Evolutionary conservation across 495 filamentous ascomycete genomes (phyloP), one percentile per base, ranked within the genome.

Genomic region (Endocarpon pusillum): DNA sequence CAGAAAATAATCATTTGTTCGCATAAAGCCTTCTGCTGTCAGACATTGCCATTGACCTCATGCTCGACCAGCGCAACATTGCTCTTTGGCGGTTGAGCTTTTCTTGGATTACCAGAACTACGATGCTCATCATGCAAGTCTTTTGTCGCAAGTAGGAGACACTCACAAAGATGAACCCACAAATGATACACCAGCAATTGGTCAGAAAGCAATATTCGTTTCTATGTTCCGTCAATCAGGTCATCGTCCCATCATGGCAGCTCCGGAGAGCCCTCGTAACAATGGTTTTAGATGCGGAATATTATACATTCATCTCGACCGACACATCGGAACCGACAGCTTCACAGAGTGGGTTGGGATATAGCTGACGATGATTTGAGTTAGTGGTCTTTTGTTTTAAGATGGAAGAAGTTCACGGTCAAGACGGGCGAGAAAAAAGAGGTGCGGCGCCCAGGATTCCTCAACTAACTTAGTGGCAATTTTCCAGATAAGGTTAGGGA

Each of bases 241-340:
- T 96, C 86, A 85, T 94, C 87, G 85, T 56, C 82, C 73, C 66
- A 73, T 96, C 87, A 86, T 96, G 87, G 82, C 66, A 75, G 76
- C 83, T 60, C 48, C 55, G 51, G 49, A 67, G 62, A 76, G 75
- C 81, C 80, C 87, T 96, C 87, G 79, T 83, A 78, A 83, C 74
- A 73, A 94, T 84, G 87, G 87, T 96, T 96, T 96, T 96, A 82
- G 69, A 82, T 75, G 80, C 72, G 78, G 71, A 64, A 62, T 60
- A 48, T 44, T 46, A 58, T 60, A 62, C 41, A 32, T 65, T 64
- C 49, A 56, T 87, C 81, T 87, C 62, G 80, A 81, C 87, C 68
- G 73, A 81, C 75, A 54, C 71, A 79, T 80, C 75, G 77, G 78
- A 85, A 64, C 81, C 72, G 74, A 64, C 78, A 84, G 78, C 64